Evolutionary conservation across 2,329 filamentous ascomycete genomes (phyloP).

Genomic region (Pseudogymnoascus pannorum): DNA sequence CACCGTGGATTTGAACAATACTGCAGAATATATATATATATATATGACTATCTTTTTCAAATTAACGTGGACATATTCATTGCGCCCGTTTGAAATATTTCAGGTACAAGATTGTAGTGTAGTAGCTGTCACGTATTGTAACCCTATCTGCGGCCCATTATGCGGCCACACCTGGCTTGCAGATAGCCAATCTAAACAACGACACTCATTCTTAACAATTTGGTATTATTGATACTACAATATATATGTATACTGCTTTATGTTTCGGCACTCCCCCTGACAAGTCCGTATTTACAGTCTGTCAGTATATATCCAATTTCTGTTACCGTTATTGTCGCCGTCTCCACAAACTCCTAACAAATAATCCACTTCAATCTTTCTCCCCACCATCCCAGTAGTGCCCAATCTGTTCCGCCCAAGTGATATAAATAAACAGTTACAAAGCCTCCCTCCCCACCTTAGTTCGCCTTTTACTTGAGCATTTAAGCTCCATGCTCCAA

Average conservation of each 20-base stretch:
- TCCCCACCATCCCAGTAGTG: not conserved
- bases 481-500: conserved; percentile 4
- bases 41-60: too few species aligned
- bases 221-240: not conserved
- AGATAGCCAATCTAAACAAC: not conserved
- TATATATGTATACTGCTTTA: not conserved
- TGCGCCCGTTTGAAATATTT: not conserved
- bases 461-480: not conserved
- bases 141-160: not conserved
- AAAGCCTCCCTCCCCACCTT: not conserved
- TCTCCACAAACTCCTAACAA: conserved; percentile 1
- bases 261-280: not conserved
- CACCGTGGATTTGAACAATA: too few species aligned
- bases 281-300: not conserved
- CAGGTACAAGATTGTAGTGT: not conserved
- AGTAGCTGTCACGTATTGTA: not conserved
- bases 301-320: not conserved
- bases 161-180: not conserved
- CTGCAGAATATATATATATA: too few species aligned
- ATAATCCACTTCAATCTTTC: not conserved
- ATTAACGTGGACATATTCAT: too few species aligned
- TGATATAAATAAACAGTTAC: conserved; percentile 6
- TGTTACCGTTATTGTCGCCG: not conserved
- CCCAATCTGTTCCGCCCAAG: not conserved
- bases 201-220: conserved; percentile 1